Conservation (phyloP, 2,329 filamentous ascomycete species). For the Colletotrichum sp. region DNA sequence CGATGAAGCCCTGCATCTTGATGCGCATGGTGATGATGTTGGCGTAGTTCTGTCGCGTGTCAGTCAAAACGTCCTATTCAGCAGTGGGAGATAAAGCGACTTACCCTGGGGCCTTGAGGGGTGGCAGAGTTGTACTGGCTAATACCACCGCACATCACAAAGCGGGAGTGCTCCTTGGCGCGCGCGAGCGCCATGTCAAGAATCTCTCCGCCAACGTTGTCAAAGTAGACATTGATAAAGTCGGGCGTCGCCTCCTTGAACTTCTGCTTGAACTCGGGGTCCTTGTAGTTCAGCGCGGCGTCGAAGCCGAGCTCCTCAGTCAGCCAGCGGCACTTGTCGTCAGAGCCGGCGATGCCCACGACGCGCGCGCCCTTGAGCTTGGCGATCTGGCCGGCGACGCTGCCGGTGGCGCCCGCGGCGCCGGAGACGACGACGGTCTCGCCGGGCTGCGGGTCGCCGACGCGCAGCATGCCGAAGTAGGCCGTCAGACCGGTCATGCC, state of each 20-base stretch:
- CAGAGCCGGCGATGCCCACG: conserved; percentile 68
- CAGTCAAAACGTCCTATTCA: background rate
- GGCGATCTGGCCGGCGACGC: conserved; percentile 78
- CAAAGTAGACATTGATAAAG: conserved; percentile 74
- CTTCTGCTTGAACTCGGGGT: conserved; percentile 61
- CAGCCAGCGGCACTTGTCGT: conserved; percentile 72
- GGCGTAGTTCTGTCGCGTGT: conserved; percentile 49
- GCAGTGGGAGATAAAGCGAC: conserved; percentile 1
- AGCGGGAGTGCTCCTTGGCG: conserved; percentile 67
- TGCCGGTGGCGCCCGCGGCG: conserved; percentile 80
- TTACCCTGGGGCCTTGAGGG: conserved; percentile 58
- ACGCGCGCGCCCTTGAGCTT: conserved; percentile 71
- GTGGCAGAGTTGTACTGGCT: conserved; percentile 69
- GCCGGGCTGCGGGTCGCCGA: conserved; percentile 70
- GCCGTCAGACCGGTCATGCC: conserved; percentile 77
- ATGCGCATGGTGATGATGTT: conserved; percentile 61
- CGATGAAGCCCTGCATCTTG: conserved; percentile 74
- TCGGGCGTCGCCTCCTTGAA: conserved; percentile 63
- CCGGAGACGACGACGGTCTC: conserved; percentile 81
- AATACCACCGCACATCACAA: conserved; percentile 76
- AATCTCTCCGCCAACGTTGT: conserved; percentile 77
- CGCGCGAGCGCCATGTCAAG: conserved; percentile 68
- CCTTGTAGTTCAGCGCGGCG: conserved; percentile 73
- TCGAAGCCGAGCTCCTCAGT: conserved; percentile 70
- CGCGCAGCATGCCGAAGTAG: conserved; percentile 75